These are phyloP conservation scores for Diaporthe caulivora DNA, from an alignment of 2,329 filamentous ascomycete genomes.

Conservation along the genomic window DNA sequence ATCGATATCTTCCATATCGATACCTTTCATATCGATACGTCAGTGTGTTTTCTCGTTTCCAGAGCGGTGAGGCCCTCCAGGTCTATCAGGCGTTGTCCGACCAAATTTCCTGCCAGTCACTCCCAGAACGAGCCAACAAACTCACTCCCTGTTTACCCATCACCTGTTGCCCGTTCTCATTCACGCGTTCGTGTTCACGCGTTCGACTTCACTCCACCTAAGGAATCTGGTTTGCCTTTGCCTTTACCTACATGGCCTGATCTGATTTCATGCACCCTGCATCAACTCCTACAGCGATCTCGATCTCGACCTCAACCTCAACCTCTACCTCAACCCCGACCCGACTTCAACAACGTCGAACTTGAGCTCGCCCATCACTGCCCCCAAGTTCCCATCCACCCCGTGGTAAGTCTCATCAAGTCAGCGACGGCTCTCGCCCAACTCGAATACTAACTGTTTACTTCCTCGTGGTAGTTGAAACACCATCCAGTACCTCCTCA, in stretches of 20 bases:
- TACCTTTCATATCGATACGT: background rate
- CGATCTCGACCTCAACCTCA: background rate
- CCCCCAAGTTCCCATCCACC: background rate
- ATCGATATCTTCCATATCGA: background rate
- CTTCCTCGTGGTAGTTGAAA: background rate
- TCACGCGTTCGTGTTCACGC: slow-evolving; percentile 1
- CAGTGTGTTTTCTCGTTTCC: background rate
- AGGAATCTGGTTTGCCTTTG: background rate
- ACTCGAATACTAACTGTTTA: background rate
- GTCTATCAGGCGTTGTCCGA: no score
- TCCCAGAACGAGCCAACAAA: background rate
- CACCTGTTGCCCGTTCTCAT: background rate
- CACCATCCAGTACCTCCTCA: background rate
- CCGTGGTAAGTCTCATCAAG: background rate
- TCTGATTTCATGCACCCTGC: background rate
- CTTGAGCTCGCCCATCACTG: background rate
- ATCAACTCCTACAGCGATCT: background rate
- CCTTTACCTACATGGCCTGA: background rate
- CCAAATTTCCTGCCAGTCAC: background rate
- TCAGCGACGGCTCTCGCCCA: no score
- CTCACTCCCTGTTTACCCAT: background rate
- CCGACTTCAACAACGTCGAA: background rate
- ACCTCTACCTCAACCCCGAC: background rate
- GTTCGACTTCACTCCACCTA: background rate
- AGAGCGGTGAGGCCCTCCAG: no score